Evolutionary conservation across 1,284 basidiomycete genomes (phyloP), one percentile per base, ranked within the genome.

Genomic region (Stereum hirsutum): DNA sequence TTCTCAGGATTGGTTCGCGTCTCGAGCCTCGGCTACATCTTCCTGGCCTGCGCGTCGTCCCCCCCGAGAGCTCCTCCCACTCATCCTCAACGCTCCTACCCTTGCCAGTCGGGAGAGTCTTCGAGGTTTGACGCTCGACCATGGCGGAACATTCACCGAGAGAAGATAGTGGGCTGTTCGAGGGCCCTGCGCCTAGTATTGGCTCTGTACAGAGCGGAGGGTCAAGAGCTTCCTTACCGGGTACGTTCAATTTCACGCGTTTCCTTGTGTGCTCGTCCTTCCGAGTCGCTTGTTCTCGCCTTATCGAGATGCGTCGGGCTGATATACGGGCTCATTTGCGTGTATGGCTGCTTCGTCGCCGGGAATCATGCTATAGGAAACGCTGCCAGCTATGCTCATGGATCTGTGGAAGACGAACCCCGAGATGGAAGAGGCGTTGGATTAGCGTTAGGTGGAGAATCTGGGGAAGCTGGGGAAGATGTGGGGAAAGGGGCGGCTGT

Each of bases 141-240:
- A 41, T 41, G 39, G 39, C 28, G 28, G 19, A 28, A 4, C n/a
- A 30, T 19, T 15, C 26, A 28, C 27, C 27, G 17, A 27, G n/a
- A 32, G 25, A 41, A 28, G 39, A 19, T 28, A 41, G 39, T n/a
- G 15, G 25, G 5, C 17, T 27, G 15, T 24, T 20, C 19, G 39
- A 41, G 39, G 26, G 39, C 27, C n/a, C 31, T 20, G 19, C 27
- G 39, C 28, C 26, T 12, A 30, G 39, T 28, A 30, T n/a, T n/a
- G n/a, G n/a, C n/a, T n/a, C n/a, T n/a, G n/a, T n/a, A n/a, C n/a
- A n/a, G n/a, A n/a, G n/a, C n/a, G n/a, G n/a, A n/a, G n/a, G n/a
- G n/a, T n/a, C n/a, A n/a, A n/a, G n/a, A n/a, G n/a, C n/a, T n/a
- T 28, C 10, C 7, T 12, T 20, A 27, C 17, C 20, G 26, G 15